Evolutionary conservation across 2,329 filamentous ascomycete genomes (phyloP), one percentile per base, ranked within the genome.

Genomic region (Penicillium hordei): DNA sequence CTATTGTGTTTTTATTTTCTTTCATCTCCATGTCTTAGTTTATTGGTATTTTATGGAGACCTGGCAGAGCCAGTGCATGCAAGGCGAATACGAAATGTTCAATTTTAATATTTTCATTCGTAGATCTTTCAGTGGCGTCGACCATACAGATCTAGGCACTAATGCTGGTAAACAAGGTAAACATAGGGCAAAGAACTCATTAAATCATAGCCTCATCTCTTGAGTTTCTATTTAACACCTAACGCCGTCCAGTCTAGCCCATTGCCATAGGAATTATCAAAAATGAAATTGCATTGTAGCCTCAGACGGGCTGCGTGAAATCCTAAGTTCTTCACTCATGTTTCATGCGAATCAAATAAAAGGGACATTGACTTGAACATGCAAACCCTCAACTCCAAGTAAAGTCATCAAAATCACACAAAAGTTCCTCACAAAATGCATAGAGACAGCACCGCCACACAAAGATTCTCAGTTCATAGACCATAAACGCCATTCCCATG

Each of bases 21-120:
- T 52, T 48, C 46, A 38, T 51, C 33, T 44, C 45, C 36, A 49
- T 55, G 48, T 48, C 49, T 63, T 48, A 59, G 38, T 50, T 43
- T 42, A 25, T 57, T 36, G 42, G 36, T 58, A 38, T 60, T 34
- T 53, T 61, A 53, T 60, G 49, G 50, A 51, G 58, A 54, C 45
- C 19, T 60, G 60, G 57, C 60, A 60, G 61, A 59, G 62, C 63
- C 60, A 56, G 54, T 49, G 51, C 56, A 49, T 56, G 42, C 48
- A 53, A 57, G 29, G 52, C 48, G 25, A 48, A 36, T 43, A 21
- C 51, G 10, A 19, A 31, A 51, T 27, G 33, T 48, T 52, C 25
- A 44, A 51, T 52, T 23, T n/a, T 44, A 36, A 43, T 23, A 15
- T 13, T 12, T 19, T 34, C 8, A n/a, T 17, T 21, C 1, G 7